Percentiles rank a stretch among this genome's conserved stretches.
Conservation (phyloP, 2,329 filamentous ascomycete species). For the Thelonectria discophora region DNA sequence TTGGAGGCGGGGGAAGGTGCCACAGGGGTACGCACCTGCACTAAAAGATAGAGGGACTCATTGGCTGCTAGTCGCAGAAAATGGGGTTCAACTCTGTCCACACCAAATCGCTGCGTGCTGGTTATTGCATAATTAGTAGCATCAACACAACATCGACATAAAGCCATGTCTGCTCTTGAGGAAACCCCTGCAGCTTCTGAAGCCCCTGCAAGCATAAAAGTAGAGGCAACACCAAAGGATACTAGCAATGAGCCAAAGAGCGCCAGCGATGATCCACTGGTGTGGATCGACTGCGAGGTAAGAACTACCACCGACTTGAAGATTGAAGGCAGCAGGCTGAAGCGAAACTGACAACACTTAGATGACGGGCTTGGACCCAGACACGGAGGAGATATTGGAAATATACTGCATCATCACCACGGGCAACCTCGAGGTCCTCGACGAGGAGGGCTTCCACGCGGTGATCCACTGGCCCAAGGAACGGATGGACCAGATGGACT, state of each 20-base stretch:
- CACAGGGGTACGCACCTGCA: not conserved
- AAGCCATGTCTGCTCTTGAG: constrained; percentile 1
- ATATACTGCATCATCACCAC: constrained; percentile 94
- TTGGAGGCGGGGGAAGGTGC: not conserved
- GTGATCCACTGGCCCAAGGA: constrained; percentile 78
- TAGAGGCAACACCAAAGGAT: constrained; percentile 23
- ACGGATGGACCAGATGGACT: constrained; percentile 80
- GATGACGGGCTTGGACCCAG: constrained; percentile 83
- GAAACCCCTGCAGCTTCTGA: constrained; percentile 33
- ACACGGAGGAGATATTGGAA: constrained; percentile 86
- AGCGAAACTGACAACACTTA: constrained; percentile 53
- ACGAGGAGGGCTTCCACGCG: constrained; percentile 79
- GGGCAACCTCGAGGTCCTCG: constrained; percentile 77
- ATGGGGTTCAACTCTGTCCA: not conserved
- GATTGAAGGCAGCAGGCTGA: no score
- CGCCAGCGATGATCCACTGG: constrained; percentile 66
- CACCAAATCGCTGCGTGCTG: not conserved
- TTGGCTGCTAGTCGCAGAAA: no score
- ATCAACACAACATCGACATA: no score
- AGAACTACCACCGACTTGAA: no score
- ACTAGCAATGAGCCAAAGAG: constrained; percentile 39
- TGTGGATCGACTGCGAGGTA: constrained; percentile 83
- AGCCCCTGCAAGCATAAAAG: not conserved
- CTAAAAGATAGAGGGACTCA: not conserved
- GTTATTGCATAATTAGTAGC: not conserved